Evolutionary conservation across 495 filamentous ascomycete genomes (phyloP).

Genomic region (Trichoderma reesei): DNA sequence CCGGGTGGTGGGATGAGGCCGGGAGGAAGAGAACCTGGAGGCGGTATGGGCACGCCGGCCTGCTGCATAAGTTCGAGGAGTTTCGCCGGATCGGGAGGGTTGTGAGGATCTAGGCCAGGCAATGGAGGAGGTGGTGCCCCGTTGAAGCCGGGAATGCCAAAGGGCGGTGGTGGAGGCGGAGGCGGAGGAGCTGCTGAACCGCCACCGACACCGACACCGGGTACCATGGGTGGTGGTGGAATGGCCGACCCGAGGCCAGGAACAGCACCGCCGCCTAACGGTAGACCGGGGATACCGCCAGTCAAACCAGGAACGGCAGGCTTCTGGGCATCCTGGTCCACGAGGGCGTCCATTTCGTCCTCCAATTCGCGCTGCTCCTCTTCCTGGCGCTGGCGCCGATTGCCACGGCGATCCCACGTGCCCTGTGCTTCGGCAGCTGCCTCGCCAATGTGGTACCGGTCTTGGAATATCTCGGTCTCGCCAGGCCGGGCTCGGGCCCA

Average conservation of each 20-base stretch:
- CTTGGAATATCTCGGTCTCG: slow-evolving; percentile 71
- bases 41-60: slow-evolving; percentile 39
- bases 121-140: slow-evolving; percentile 38
- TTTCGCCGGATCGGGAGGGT: slow-evolving; percentile 58
- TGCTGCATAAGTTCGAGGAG: slow-evolving; percentile 54
- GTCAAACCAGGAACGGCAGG: slow-evolving; percentile 35
- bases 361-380: slow-evolving; percentile 89
- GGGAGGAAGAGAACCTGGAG: slow-evolving; percentile 32
- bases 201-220: slow-evolving; percentile 45
- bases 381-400: slow-evolving; percentile 69
- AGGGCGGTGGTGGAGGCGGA: slow-evolving; percentile 22
- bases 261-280: slow-evolving; percentile 43
- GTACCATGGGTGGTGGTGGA: slow-evolving; percentile 27
- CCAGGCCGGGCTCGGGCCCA: slow-evolving; percentile 87
- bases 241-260: slow-evolving; percentile 19
- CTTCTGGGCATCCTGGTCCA: slow-evolving; percentile 71
- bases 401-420: slow-evolving; percentile 76
- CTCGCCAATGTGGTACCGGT: slow-evolving; percentile 91
- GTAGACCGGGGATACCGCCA: slow-evolving; percentile 35
- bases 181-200: slow-evolving; percentile 25
- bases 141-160: slow-evolving; percentile 33
- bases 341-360: slow-evolving; percentile 86
- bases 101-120: slow-evolving; percentile 43
- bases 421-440: slow-evolving; percentile 86
- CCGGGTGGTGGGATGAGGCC: slow-evolving; percentile 42